Evolutionary conservation across 257 asterid species (phyloP), one percentile per base, ranked within the genome.

Genomic region (Solanum lignicaule): DNA sequence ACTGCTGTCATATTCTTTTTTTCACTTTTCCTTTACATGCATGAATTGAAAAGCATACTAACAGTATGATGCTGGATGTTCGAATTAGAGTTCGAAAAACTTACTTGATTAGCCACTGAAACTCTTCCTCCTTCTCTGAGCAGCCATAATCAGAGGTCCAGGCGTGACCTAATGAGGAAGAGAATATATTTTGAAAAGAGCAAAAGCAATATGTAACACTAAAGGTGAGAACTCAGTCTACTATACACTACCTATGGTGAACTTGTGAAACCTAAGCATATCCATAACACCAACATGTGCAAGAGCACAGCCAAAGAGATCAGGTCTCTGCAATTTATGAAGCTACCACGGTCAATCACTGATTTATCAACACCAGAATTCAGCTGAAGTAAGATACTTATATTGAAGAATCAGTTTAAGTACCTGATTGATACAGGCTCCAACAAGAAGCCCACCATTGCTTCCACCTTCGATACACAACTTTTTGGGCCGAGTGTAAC

Each of bases 201-300:
- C 39, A 29, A 46, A 46, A 48, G 29, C 10, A 81, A 81, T 29
- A 48, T 48, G 85, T 29, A 43, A 18, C 41, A 81, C 36, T 29
- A 25, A 29, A 81, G 27, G 62, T 81, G 27, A 81, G 41, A 81
- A 81, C 69, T 81, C 85, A 46, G 41, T 18, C 85, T 81, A 48
- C 20, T 13, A 31, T 10, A 81, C 68, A 81, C 39, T 81, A 97
- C 99, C 99, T 72, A 97, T 97, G 36, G 99, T 97, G 83, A 97
- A 97, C 91, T 95, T 96, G 93, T 97, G 99, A 90, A 97, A 97
- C 87, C 99, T 95, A 68, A 97, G 96, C 99, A 97, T 96, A 92
- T 97, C 99, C 99, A 95, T 97, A 62, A 97, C 99, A 83, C 99
- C 99, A 92, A 96, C 99, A 90, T 97, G 99, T 79, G 98, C 99